Conservation (phyloP, 2,329 filamentous ascomycete genomes). For the Coniochaeta sp. region DNA sequence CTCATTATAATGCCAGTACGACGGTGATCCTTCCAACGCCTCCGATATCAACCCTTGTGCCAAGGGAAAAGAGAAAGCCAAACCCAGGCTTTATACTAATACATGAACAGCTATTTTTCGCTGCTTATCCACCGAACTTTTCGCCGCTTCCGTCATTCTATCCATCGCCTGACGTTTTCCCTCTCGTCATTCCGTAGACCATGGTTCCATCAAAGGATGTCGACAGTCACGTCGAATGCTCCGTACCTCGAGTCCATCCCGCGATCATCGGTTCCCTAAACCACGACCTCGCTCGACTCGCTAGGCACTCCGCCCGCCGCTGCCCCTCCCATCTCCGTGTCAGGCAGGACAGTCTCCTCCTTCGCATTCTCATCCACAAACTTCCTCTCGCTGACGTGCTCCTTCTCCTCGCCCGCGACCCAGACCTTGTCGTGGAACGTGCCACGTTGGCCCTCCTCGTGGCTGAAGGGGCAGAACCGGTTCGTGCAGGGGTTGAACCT, state of each 20-base stretch:
- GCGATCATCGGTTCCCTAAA: conserved; percentile 2
- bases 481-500: conserved; percentile 90
- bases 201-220: neutral
- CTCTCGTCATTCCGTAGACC: neutral
- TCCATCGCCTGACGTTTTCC: too few species aligned
- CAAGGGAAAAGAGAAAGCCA: neutral
- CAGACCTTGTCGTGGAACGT: conserved; percentile 86
- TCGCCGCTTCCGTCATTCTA: neutral
- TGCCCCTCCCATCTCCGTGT: conserved; percentile 10
- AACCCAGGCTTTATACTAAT: neutral
- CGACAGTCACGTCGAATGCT: neutral
- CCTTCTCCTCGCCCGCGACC: conserved; percentile 57
- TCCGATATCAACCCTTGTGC: neutral
- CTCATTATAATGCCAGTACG: neutral
- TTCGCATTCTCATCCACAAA: conserved; percentile 66
- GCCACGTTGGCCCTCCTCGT: conserved; percentile 83
- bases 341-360: conserved; percentile 69
- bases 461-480: conserved; percentile 79
- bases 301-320: neutral
- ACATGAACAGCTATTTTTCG: neutral
- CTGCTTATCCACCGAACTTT: neutral
- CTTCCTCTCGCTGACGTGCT: conserved; percentile 80
- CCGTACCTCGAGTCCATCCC: neutral
- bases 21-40: neutral
- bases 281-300: neutral